Conservation (phyloP, 108 stramenopile species). For the Fragilariopsis cylindrus region DNA sequence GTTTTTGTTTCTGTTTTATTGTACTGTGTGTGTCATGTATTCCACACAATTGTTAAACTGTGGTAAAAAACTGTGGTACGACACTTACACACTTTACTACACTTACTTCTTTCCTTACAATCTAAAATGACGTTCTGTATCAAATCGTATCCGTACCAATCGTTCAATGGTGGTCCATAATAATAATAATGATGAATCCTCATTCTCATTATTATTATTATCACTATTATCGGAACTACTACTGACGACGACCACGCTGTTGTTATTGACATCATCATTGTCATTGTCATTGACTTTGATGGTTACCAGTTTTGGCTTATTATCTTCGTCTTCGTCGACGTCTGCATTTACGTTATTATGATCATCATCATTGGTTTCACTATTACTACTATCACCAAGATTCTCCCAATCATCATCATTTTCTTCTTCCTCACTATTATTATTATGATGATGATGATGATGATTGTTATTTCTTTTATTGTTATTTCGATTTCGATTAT, state of each 20-base stretch:
- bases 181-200: background rate
- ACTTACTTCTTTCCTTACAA: too few relatives aligned
- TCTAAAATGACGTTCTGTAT: background rate
- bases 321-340: background rate
- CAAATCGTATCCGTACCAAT: slow-evolving; percentile 2
- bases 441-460: background rate
- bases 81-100: too few relatives aligned
- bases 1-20: too few relatives aligned
- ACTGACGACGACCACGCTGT: too few relatives aligned
- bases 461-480: background rate
- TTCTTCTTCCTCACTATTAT: background rate
- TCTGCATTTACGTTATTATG: too few relatives aligned
- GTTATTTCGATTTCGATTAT: background rate
- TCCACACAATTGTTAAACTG: too few relatives aligned
- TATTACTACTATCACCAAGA: background rate
- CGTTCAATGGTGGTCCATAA: background rate
- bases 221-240: background rate
- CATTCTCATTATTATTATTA: background rate
- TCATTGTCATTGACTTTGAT: background rate
- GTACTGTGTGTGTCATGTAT: too few relatives aligned
- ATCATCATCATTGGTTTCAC: too few relatives aligned
- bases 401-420: slow-evolving; percentile 3
- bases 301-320: background rate
- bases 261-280: too few relatives aligned
- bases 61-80: too few relatives aligned